Evolutionary conservation across 257 asterid genomes (phyloP), one percentile per base, ranked within the genome.

Genomic region (Solanum paucissectum): DNA sequence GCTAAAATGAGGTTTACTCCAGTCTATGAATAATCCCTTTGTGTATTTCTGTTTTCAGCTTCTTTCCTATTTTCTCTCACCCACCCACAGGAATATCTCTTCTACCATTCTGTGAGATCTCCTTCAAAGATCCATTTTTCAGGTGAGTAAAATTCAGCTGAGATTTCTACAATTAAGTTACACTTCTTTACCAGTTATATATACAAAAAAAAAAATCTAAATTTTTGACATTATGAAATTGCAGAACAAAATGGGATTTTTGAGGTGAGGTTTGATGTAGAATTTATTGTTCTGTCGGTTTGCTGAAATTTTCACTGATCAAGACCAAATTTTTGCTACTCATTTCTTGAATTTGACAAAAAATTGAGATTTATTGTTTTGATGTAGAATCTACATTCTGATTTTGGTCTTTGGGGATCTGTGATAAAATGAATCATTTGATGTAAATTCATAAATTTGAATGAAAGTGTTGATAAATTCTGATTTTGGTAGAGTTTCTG

Each of bases 91-190:
- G 85, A 8, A 27, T 79, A 52, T 58, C 29, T 49, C 27, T 49
- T 18, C 34, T n/a, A 18, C 68, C 37, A 68, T 68, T 68, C 23
- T 29, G 12, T 66, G 79, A 87, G 89, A 87, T 87, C 89, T 87
- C 89, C 89, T 42, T 81, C 74, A 87, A 87, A 76, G 62, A 58
- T 72, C 73, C 86, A 60, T 75, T 77, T 87, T 62, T 62, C 49
- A 72, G 88, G 88, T 87, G 52, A 36, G 84, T 75, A 75, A 49
- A 55, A 72, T 87, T 87, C 32, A 75, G n/a, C 88, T 86, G 74
- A 36, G 84, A 21, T 86, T 46, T 49, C 68, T 86, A 69, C n/a
- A 86, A 72, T 72, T 18, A 40, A 20, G 64, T 73, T 46, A 86
- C 40, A 27, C 71, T 74, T 74, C 40, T 33, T 42, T 11, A 77